Evolutionary conservation across 176 grass and related monocot species (phyloP), one percentile per base, ranked within the genome.

Genomic region (Musa schizocarpa): DNA sequence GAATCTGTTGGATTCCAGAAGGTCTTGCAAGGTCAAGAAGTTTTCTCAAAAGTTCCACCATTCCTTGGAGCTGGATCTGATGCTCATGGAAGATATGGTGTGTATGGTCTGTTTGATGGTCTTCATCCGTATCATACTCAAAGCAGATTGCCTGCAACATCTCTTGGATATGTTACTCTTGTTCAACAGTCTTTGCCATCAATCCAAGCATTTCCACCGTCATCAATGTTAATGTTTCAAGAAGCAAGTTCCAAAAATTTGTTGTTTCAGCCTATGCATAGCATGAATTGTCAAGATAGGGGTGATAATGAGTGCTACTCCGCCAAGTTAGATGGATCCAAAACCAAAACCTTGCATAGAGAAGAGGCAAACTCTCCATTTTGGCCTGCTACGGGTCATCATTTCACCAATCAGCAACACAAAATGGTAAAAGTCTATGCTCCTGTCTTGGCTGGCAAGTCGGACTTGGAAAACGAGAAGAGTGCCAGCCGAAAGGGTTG

Each of bases 11-110:
- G 95, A 85, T 93, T 94, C 86, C 95, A 87, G 79, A 98, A 91
- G 90, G 95, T 94, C 95, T 99, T 99, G 95, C 95, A 99, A 99
- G 95, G 95, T 99, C 95, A 99, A 99, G 95, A 99, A 99, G 76
- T 99, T 24, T 82, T 83, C 29, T 49, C 74, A 62, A 50, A 76
- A 76, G 10, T 49, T 80, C 82, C 80, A 78, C 83, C 85, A 82
- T 84, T 83, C 64, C 63, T 29, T 74, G 83, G 83, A 78, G 74
- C 53, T 81, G 72, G 65, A 82, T 64, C 43, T 68, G 81, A 92
- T 82, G 75, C 63, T 67, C 64, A 17, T 79, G 19, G 49, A 67
- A 79, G 78, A 56, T 76, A 75, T 77, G 63, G 71, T 82, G 68
- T 78, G 61, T 82, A 84, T 27, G 62, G 59, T 75, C 61, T 76